Evolutionary conservation across 139 green algal species (phyloP), one percentile per base, ranked within the genome.

Genomic region (Chlamydomonas sphaeroides): DNA sequence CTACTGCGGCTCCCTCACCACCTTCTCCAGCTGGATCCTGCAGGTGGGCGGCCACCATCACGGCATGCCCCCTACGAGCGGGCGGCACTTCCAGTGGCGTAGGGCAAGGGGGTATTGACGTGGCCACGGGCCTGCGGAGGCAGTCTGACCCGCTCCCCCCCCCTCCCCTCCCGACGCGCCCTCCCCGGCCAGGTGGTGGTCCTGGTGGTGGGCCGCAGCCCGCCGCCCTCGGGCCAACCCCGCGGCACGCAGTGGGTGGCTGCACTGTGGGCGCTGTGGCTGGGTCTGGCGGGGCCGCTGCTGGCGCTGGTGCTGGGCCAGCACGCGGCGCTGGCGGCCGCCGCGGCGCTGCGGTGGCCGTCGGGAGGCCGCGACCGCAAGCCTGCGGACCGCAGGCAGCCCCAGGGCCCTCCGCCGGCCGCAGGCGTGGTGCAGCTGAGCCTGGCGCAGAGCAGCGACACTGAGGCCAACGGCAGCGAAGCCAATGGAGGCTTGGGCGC

Each of bases 1-100:
- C 0, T 96, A 92, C 56, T 98, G 95, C 67, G 95, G 95, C 36
- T 96, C 88, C 5, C 78, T 97, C 11, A 98, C 95, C 5, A 98
- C 95, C 1, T 98, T 97, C 83, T 90, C 93, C 5, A 92, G 88
- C 74, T 98, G 95, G 95, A 77, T 92, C 23, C 25, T 92, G n/a
- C 87, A 93, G 65, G 51, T 26, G 62, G 10, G 32, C 4, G 32
- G 5, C 32, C 2, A 2, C 28, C 4, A 61, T 18, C 17, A 61
- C 14, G 45, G 45, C 45, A 51, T 51, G 45, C 45, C 45, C 10
- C 45, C 45, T 8, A 51, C 45, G 45, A 51, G 8, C 8, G 8
- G 10, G 8, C 14, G 10, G 45, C 14, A 51, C 45, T 51, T 51
- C 45, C 45, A 14, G 10, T 51, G 8, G 14, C 17, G 18, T 61